phyloP scores from a whole-genome alignment of 306 rosid genomes.

The Citrullus colocynthis region DNA sequence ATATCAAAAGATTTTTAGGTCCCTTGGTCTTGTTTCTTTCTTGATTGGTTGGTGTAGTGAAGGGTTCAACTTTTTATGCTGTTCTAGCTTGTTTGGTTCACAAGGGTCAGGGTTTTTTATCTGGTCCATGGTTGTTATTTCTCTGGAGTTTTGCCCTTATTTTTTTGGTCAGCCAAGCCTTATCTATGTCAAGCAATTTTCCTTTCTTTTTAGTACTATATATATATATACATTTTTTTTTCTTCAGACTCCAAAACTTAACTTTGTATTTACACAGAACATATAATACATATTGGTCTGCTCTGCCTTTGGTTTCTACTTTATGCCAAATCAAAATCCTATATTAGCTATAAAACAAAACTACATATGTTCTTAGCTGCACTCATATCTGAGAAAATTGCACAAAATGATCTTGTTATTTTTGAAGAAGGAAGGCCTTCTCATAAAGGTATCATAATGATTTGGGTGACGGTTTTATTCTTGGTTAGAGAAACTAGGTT shows the following conservation, averaged over 20 bases:
- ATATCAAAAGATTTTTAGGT: background rate
- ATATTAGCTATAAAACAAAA: background rate
- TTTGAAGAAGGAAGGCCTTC: too few relatives aligned
- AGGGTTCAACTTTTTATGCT: background rate
- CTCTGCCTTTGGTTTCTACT: background rate
- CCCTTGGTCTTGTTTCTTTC: background rate
- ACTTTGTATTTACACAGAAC: background rate
- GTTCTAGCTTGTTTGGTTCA: conserved; percentile 10
- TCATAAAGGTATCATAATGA: too few relatives aligned
- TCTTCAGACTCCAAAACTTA: background rate
- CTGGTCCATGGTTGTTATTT: conserved; percentile 11
- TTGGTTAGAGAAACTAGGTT: too few relatives aligned
- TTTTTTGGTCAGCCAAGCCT: background rate
- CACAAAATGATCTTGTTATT: too few relatives aligned
- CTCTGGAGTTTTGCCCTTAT: background rate
- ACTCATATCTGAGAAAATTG: background rate
- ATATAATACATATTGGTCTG: background rate
- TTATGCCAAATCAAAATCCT: background rate
- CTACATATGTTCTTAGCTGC: background rate
- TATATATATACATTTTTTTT: background rate
- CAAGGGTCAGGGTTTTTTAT: conserved; percentile 33
- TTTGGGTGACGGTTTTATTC: too few relatives aligned
- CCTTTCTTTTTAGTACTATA: background rate
- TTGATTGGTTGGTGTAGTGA: background rate
- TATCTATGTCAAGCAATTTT: background rate